Percentiles rank a stretch among this genome's conserved stretches.
Evolutionary conservation across 208 protist genomes (phyloP).

Genomic region (Vickermania spadyakhi): DNA sequence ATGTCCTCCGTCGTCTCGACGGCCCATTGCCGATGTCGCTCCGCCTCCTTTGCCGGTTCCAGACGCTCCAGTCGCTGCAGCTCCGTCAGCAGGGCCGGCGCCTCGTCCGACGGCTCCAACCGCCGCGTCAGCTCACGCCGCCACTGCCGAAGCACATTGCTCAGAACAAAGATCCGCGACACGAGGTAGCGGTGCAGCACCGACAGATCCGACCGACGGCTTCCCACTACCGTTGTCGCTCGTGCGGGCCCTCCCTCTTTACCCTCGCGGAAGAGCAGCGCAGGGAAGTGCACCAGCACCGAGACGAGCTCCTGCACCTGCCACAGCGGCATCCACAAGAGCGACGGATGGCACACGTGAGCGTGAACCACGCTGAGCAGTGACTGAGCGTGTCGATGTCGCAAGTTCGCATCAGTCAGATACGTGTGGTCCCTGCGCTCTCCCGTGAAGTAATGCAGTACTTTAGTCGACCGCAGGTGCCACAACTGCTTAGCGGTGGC

Average conservation of each 20-base stretch:
- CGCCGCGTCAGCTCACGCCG: conserved; percentile 12
- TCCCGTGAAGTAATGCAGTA: conserved; percentile 45
- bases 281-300: conserved; percentile 23
- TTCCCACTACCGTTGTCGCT: conserved; percentile 2
- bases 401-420: conserved; percentile 15
- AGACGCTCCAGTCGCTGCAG: conserved; percentile 1
- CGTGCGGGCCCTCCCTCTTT: background rate
- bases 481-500: conserved; percentile 67
- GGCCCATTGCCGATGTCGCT: conserved; percentile 24
- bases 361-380: conserved; percentile 44
- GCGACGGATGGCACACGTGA: conserved; percentile 45
- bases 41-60: conserved; percentile 6
- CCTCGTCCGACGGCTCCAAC: background rate
- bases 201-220: conserved; percentile 11
- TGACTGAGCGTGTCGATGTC: conserved; percentile 41
- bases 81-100: background rate
- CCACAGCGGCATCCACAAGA: conserved; percentile 77
- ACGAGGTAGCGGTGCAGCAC: conserved; percentile 48
- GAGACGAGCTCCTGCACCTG: conserved; percentile 68
- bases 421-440: conserved; percentile 8
- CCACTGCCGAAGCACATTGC: conserved; percentile 53
- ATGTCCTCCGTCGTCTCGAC: conserved; percentile 15
- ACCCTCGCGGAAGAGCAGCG: conserved; percentile 11
- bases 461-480: conserved; percentile 29
- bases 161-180: conserved; percentile 54